phyloP scores from a whole-genome alignment of 2,329 filamentous ascomycete species.

The Hypoxylon sp. region DNA sequence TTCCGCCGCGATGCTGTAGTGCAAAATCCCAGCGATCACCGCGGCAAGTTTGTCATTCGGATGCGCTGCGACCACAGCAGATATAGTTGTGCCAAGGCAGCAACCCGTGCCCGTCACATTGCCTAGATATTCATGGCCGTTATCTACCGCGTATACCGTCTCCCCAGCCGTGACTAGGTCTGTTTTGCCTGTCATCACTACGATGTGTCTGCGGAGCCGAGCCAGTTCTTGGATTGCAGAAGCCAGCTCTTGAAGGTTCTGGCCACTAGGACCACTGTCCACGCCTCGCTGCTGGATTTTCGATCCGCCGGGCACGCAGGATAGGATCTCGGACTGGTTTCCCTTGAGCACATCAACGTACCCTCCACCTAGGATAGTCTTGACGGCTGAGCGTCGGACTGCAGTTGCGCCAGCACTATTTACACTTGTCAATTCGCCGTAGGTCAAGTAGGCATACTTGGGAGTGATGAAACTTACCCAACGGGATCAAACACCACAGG shows the following conservation, averaged over 20 bases:
- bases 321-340: constrained; percentile 93
- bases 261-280: constrained; percentile 72
- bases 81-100: constrained; percentile 82
- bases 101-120: constrained; percentile 84
- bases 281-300: constrained; percentile 78
- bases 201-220: constrained; percentile 70
- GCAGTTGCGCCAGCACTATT: constrained; percentile 77
- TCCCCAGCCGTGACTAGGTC: constrained; percentile 82
- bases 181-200: constrained; percentile 81
- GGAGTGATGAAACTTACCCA: constrained; percentile 60
- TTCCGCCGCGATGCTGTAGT: constrained; percentile 81
- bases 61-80: constrained; percentile 74
- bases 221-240: constrained; percentile 73
- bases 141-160: constrained; percentile 72
- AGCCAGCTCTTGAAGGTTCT: constrained; percentile 62
- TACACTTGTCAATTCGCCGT: constrained; percentile 2
- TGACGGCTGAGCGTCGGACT: constrained; percentile 75
- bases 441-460: too few species aligned
- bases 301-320: constrained; percentile 56
- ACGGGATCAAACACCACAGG: constrained; percentile 91
- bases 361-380: constrained; percentile 73
- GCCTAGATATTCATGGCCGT: constrained; percentile 78
- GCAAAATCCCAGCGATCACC: constrained; percentile 74
- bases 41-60: constrained; percentile 73
- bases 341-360: constrained; percentile 92